Conservation (phyloP, 2,329 filamentous ascomycete species). For the Exophiala sideris region DNA sequence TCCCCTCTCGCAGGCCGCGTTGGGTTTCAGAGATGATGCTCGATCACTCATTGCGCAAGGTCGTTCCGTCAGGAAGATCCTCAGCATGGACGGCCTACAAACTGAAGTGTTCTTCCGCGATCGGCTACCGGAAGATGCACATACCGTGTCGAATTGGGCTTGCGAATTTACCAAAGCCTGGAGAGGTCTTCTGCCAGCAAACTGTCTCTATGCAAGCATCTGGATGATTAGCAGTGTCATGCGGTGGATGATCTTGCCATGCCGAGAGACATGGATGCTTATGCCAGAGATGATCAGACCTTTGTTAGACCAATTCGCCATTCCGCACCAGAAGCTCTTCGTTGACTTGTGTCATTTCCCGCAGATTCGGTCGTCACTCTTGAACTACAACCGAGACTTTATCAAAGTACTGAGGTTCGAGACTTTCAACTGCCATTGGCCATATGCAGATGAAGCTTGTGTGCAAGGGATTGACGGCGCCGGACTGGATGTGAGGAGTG, state of each 20-base stretch:
- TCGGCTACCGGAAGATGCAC: conserved; percentile 1
- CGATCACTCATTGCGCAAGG: conserved; percentile 4
- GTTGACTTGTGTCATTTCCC: conserved; percentile 4
- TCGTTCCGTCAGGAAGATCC: neutral
- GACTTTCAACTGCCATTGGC: conserved; percentile 4
- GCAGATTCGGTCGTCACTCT: conserved; percentile 1
- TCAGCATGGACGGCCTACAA: conserved; percentile 6
- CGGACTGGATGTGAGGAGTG: neutral
- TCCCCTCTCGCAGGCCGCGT: conserved; percentile 1
- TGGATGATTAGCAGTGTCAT: conserved; percentile 1
- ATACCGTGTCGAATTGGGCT: conserved; percentile 9
- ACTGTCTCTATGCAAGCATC: neutral
- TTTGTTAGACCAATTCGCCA: conserved; percentile 4
- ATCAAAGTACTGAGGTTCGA: neutral
- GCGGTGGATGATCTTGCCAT: conserved; percentile 11
- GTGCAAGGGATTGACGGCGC: conserved; percentile 1
- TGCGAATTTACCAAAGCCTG: conserved; percentile 10
- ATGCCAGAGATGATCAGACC: conserved; percentile 6
- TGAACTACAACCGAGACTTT: conserved; percentile 4
- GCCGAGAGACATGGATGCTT: conserved; percentile 2
- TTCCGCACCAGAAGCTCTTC: conserved; percentile 1
- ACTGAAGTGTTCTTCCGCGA: conserved; percentile 7
- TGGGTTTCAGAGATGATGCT: conserved; percentile 3
- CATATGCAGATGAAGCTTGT: neutral
- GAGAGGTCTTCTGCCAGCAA: neutral